phyloP scores from a whole-genome alignment of 108 stramenopile species.

The Skeletonema menzelii region DNA sequence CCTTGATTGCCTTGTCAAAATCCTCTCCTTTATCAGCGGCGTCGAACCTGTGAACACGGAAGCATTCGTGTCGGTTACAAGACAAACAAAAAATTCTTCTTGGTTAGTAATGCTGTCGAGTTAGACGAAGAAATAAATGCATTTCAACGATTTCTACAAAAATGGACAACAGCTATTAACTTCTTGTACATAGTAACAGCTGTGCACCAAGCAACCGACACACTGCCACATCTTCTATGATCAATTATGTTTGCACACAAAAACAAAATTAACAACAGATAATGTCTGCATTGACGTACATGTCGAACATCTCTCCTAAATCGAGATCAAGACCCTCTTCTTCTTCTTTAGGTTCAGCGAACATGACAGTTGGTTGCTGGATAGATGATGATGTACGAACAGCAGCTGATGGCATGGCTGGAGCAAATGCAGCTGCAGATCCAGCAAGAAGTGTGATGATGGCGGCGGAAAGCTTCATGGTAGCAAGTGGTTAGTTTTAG shows the following conservation, averaged over 20 bases:
- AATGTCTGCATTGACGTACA: constrained; percentile 38
- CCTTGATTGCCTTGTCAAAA: constrained; percentile 80
- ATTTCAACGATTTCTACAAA: background rate
- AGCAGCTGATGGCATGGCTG: constrained; percentile 16
- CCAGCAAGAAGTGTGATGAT: constrained; percentile 30
- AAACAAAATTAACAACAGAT: background rate
- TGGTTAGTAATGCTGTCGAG: background rate
- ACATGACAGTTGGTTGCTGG: constrained; percentile 27
- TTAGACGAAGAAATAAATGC: background rate
- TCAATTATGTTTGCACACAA: background rate
- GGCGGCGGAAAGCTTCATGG: constrained; percentile 58
- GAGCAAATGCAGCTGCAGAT: constrained; percentile 56
- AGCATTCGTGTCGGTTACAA: background rate
- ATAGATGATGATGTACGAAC: constrained; percentile 1
- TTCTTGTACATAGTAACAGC: too few relatives aligned
- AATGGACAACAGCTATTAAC: background rate
- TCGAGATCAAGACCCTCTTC: constrained; percentile 83
- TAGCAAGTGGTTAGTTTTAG: constrained; percentile 4
- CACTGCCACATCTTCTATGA: background rate
- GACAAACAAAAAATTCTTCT: background rate
- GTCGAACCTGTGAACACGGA: constrained; percentile 60
- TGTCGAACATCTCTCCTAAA: constrained; percentile 84
- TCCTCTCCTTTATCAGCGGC: constrained; percentile 82
- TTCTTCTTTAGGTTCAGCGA: constrained; percentile 61
- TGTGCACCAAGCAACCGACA: background rate